Evolutionary conservation across 768 basidiomycete species (phyloP).

Genomic region (Amanita inopinata): DNA sequence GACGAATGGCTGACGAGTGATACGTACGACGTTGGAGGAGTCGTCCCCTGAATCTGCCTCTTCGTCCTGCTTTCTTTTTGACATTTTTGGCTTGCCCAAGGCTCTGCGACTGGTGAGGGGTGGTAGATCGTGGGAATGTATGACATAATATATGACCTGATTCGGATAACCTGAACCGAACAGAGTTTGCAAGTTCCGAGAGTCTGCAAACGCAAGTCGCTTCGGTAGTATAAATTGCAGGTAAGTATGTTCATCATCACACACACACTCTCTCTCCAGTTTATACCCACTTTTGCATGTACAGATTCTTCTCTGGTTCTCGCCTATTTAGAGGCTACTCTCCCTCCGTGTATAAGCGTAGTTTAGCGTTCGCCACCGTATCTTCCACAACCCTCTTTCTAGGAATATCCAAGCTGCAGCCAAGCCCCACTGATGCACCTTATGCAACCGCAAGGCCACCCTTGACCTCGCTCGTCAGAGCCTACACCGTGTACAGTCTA

Average conservation of each 20-base stretch:
- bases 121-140: neutral
- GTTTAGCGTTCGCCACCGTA: constrained; percentile 1
- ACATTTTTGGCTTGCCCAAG: no score
- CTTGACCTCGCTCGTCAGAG: constrained; percentile 41
- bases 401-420: constrained; percentile 1
- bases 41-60: constrained; percentile 27
- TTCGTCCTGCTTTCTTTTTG: constrained; percentile 43
- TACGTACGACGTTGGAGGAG: constrained; percentile 23
- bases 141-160: constrained; percentile 3
- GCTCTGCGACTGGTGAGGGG: no score
- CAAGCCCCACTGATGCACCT: neutral
- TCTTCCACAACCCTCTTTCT: neutral
- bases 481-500: constrained; percentile 77
- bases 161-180: no score
- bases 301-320: neutral
- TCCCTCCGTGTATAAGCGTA: neutral
- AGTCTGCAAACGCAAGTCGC: no score
- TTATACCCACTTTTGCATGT: constrained; percentile 1
- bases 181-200: no score
- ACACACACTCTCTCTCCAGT: constrained; percentile 5
- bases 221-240: neutral
- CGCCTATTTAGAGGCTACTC: neutral
- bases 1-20: neutral
- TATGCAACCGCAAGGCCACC: neutral
- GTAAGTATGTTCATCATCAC: neutral